Base-by-base conservation (phyloP, 2,329 filamentous ascomycete genomes). In the Elsinoe batatas region DNA sequence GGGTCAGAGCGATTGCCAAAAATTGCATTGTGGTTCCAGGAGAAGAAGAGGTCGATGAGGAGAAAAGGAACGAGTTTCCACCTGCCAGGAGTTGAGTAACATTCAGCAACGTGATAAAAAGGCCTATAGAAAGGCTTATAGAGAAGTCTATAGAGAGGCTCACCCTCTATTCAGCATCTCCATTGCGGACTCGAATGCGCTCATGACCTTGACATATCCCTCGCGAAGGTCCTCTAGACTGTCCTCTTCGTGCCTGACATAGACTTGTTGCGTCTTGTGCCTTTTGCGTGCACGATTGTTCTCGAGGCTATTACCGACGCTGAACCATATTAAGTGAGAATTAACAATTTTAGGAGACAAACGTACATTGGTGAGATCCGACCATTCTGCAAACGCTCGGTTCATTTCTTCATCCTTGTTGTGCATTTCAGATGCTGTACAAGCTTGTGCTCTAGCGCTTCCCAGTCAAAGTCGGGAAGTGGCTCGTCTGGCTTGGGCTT, bases 271-370 rank as follows among this genome's bases (percentile, higher is more conserved):
- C 1, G 91, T 96, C 65, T 85, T 86, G 44, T 95, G 76, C 56
- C 87, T 82, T 69, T 91, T 91, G 60, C 82, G 77, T 20, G 87
- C 86, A 56, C 91, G 80, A 58, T 85, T 83, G 56, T 87, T 83
- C 68, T 95, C 91, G 59, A 88, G 83, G 8, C 76, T 72, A 32
- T 83, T 79, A 1, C 86, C 85, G 11, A 86, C 81, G 17, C 84
- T 77, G 20, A 87, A 86, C 90, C 91, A 96, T 36, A 83, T 73
- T 8, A 11, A 12, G n/a, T 17, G n/a, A n/a, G 17, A 8, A 3
- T 38, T n/a, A n/a, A n/a, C n/a, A n/a, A n/a, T n/a, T n/a, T n/a
- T n/a, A n/a, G n/a, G n/a, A n/a, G n/a, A n/a, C n/a, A 44, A 58
- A 61, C 67, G 56, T 70, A 84, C 85, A 69, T 83, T 79, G 59